Percentiles rank a stretch among this genome's conserved stretches.
These are phyloP conservation scores for Cladosporium sp. DNA, from an alignment of 2,329 filamentous ascomycete genomes.

Conservation along the genomic window DNA sequence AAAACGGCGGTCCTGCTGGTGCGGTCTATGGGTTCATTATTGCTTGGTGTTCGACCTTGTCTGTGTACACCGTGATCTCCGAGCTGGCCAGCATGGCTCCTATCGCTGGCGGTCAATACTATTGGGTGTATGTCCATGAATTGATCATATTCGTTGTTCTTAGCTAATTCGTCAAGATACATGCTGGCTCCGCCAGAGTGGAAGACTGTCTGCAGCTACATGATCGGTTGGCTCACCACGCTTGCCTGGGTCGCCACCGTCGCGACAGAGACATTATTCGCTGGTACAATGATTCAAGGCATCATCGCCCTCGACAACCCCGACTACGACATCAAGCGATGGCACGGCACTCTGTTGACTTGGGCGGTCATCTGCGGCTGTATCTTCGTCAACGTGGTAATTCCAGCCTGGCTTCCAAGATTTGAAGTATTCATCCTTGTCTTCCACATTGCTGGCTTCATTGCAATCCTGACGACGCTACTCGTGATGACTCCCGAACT, in stretches of 20 bases:
- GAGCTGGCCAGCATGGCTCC: conserved; percentile 47
- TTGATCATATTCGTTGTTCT: not conserved
- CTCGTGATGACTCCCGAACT: conserved; percentile 26
- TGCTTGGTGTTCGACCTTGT: conserved; percentile 48
- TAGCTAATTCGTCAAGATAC: conserved; percentile 21
- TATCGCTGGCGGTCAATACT: conserved; percentile 44
- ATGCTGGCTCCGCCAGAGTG: conserved; percentile 41
- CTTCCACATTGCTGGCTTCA: conserved; percentile 51
- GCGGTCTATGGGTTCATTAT: conserved; percentile 51
- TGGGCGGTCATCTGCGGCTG: conserved; percentile 37
- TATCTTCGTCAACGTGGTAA: conserved; percentile 45
- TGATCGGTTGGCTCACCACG: conserved; percentile 42
- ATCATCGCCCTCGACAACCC: conserved; percentile 36
- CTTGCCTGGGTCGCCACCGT: conserved; percentile 43
- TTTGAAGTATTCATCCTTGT: conserved; percentile 42
- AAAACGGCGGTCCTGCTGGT: conserved; percentile 47
- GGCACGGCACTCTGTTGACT: conserved; percentile 40
- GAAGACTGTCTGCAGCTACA: conserved; percentile 41
- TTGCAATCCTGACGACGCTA: conserved; percentile 49
- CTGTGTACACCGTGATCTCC: conserved; percentile 44
- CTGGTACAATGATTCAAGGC: conserved; percentile 40
- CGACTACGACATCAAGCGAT: conserved; percentile 32
- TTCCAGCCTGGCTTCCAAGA: conserved; percentile 37
- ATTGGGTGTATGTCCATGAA: conserved; percentile 34
- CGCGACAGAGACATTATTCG: conserved; percentile 39